Base-by-base conservation (phyloP, 257 asterid species). In the Fraxinus anomala region DNA sequence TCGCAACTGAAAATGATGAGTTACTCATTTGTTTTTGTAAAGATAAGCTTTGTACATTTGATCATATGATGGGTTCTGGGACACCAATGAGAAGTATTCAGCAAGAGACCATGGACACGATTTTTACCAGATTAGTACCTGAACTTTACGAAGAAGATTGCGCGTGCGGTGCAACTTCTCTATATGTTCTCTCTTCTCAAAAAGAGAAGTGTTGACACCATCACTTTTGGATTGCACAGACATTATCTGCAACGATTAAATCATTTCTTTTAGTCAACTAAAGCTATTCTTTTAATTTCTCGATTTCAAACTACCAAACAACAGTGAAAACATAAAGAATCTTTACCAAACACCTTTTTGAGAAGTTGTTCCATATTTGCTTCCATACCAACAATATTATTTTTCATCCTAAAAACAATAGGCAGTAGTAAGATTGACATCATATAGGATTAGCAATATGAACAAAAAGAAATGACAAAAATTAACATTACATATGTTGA, bases 301-400 rank as follows among this genome's bases (percentile, higher is more conserved):
- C 54, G 37, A 24, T 24, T 67, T 28, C 63, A 77, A 75, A 56
- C 34, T 37, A 66, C 63, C 65, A 77, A 65, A 77, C 68, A 72
- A 73, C 71, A 75, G 65, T 76, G 81, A 87, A 33, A 33, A 71
- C 70, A 81, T 77, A 81, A 72, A 70, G 17, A 68, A 72, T 75
- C 67, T 70, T 73, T 71, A 90, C 75, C 81, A 84, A 86, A 81
- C 87, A 96, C 99, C 99, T 96, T 96, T 79, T 92, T 91, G 84
- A 96, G 97, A 84, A 96, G 99, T 86, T 92, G 97, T 80, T 93
- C 99, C 99, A 96, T 96, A 86, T 91, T 96, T 75, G 96, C 81
- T 86, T 96, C 99, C 97, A 93, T 96, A 83, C 99, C 99, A 72
- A 89, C 92, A 81, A 96, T 96, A 80, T 96, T 96, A 68, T 86